phyloP scores from a whole-genome alignment of 176 grass and related monocot genomes.

The Juncus effusus region DNA sequence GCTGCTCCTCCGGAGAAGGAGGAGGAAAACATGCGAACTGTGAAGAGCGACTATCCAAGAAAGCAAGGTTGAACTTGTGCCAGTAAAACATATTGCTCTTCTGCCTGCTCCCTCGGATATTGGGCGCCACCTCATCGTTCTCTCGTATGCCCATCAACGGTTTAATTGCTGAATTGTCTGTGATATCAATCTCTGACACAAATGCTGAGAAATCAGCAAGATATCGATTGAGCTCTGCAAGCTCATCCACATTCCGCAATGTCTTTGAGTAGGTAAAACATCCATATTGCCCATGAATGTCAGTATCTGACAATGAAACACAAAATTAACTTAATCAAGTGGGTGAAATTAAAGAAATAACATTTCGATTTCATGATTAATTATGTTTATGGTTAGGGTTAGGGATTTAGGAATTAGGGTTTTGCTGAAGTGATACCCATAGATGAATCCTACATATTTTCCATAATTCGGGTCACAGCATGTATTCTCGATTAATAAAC shows the following conservation, averaged over 20 bases:
- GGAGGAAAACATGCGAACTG: background rate
- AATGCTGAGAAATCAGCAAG: conserved; percentile 2
- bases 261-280: background rate
- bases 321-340: background rate
- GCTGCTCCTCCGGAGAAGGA: background rate
- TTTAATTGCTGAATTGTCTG: background rate
- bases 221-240: conserved; percentile 6
- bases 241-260: background rate
- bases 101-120: conserved; percentile 1
- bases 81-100: conserved; percentile 17
- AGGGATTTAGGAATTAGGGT: too few species aligned
- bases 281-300: background rate
- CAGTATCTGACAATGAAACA: background rate
- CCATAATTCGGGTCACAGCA: too few species aligned
- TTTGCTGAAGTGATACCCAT: too few species aligned
- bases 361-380: too few species aligned
- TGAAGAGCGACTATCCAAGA: background rate
- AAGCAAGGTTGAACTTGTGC: conserved; percentile 17
- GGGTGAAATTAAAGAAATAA: too few species aligned
- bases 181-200: conserved; percentile 6
- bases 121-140: background rate
- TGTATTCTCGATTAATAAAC: too few species aligned
- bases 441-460: too few species aligned
- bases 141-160: background rate
- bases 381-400: too few species aligned